Conservation (phyloP, 805 yeast species). For the Yarrowia yakushimensis region DNA sequence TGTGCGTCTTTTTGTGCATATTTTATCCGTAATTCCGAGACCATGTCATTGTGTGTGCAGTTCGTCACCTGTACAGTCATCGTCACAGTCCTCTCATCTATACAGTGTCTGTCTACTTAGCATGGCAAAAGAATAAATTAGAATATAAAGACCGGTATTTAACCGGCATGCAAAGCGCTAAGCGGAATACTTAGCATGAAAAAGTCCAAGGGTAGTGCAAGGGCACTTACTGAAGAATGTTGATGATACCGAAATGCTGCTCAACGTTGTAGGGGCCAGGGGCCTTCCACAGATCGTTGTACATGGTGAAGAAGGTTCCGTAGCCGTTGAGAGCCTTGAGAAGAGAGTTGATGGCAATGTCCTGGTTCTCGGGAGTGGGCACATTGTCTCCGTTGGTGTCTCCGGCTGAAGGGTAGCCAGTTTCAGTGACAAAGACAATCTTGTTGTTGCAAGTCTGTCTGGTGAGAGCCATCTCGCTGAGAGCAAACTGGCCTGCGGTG, state of each 20-base stretch:
- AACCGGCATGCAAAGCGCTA: background rate
- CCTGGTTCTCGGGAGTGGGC: constrained; percentile 69
- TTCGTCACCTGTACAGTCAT: too few species aligned
- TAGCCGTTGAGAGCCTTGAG: constrained; percentile 51
- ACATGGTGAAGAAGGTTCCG: constrained; percentile 71
- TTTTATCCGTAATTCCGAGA: too few species aligned
- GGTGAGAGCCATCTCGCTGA: constrained; percentile 57
- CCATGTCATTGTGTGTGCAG: too few species aligned
- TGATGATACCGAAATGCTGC: constrained; percentile 68
- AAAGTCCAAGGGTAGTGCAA: background rate
- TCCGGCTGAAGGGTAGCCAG: constrained; percentile 86
- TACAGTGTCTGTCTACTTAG: too few species aligned
- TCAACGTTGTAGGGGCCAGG: constrained; percentile 85
- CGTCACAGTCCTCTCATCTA: too few species aligned
- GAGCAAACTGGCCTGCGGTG: constrained; percentile 67
- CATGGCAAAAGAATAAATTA: background rate
- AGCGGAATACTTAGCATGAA: background rate
- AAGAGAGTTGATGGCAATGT: constrained; percentile 61
- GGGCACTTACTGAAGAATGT: constrained; percentile 29
- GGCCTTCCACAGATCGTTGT: constrained; percentile 77
- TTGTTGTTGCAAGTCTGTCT: constrained; percentile 53
- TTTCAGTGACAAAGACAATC: constrained; percentile 66
- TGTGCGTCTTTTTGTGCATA: too few species aligned
- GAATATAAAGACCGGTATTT: background rate
- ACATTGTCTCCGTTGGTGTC: constrained; percentile 64